Evolutionary conservation across 306 rosid genomes (phyloP).

Genomic region (Clitoria ternatea): DNA sequence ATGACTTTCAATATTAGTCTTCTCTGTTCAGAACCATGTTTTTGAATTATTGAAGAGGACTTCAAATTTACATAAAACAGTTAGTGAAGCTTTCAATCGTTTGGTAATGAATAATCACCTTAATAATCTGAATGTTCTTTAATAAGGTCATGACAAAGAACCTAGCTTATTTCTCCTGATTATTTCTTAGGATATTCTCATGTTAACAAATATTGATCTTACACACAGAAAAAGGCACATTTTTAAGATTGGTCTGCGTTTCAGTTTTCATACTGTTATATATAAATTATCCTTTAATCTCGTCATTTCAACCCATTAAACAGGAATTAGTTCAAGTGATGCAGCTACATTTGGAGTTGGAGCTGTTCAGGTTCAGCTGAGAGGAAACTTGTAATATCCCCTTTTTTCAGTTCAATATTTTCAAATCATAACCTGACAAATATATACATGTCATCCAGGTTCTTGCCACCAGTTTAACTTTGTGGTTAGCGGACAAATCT

Average conservation of each 20-base stretch:
- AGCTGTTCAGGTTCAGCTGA: slow-evolving; percentile 73
- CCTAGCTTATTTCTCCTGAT: not conserved
- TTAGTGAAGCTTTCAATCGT: not conserved
- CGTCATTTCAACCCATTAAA: slow-evolving; percentile 21
- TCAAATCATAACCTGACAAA: slow-evolving; percentile 26
- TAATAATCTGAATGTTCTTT: not conserved
- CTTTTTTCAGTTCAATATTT: slow-evolving; percentile 15
- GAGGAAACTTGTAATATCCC: slow-evolving; percentile 28
- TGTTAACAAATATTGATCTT: not conserved
- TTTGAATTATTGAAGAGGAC: not conserved
- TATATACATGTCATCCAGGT: slow-evolving; percentile 51
- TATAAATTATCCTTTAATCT: slow-evolving; percentile 2
- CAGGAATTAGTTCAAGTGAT: slow-evolving; percentile 72
- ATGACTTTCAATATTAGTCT: not conserved
- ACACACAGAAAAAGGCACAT: not conserved
- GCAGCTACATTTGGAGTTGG: slow-evolving; percentile 86
- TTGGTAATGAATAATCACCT: not conserved
- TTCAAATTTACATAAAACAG: not conserved
- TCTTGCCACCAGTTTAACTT: slow-evolving; percentile 69
- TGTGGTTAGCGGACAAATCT: slow-evolving; percentile 83
- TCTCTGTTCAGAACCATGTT: not conserved
- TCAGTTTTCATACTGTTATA: slow-evolving; percentile 4
- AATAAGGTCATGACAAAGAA: not conserved
- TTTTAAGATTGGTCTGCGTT: not conserved
- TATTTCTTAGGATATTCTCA: not conserved